Conservation (phyloP, 2,329 filamentous ascomycete species). For the Myriosclerotinia scirpicola region DNA sequence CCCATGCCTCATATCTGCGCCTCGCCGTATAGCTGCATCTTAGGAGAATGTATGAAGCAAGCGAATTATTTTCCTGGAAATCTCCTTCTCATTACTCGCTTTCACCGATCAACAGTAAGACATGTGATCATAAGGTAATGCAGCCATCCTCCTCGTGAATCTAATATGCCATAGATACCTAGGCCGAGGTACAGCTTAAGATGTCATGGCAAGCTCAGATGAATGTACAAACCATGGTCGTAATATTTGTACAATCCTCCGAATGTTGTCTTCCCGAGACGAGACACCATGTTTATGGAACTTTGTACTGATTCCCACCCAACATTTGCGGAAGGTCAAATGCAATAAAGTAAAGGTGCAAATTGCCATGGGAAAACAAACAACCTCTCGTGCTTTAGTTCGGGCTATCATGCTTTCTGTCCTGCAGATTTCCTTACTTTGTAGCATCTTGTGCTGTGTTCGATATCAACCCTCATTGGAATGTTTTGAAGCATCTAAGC, state of each 20-base stretch:
- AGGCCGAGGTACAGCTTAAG: not conserved
- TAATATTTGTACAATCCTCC: slow-evolving; percentile 19
- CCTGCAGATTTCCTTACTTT: slow-evolving; percentile 19
- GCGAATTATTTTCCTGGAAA: slow-evolving; percentile 1
- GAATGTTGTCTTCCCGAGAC: slow-evolving; percentile 19
- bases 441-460: slow-evolving; percentile 20
- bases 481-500: slow-evolving; percentile 6
- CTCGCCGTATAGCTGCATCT: slow-evolving; percentile 8
- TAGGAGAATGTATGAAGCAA: slow-evolving; percentile 2
- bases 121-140: slow-evolving; percentile 24
- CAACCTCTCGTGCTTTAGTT: slow-evolving; percentile 16
- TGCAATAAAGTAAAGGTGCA: not conserved
- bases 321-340: not conserved
- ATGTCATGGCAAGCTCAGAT: slow-evolving; percentile 23
- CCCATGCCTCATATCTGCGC: slow-evolving; percentile 11
- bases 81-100: not conserved
- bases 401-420: slow-evolving; percentile 13
- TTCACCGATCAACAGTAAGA: slow-evolving; percentile 16
- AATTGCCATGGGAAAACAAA: slow-evolving; percentile 5
- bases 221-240: slow-evolving; percentile 2
- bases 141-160: slow-evolving; percentile 20
- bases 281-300: slow-evolving; percentile 20
- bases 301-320: not conserved
- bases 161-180: slow-evolving; percentile 9
- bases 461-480: not conserved